Conservation (phyloP, 371 early-diverging fungal species). For the Zychaea mexicana region DNA sequence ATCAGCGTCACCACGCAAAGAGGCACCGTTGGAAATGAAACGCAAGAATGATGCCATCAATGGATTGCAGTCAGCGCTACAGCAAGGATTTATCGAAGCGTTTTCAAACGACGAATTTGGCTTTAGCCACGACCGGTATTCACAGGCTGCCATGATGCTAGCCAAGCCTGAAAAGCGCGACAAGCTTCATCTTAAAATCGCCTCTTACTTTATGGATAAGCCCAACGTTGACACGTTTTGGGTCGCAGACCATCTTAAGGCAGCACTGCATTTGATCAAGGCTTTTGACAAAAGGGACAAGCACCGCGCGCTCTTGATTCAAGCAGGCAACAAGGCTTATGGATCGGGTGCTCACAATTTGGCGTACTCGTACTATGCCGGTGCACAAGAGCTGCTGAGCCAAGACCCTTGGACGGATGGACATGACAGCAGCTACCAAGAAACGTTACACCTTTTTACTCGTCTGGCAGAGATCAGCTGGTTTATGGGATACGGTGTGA, state of each 20-base stretch:
- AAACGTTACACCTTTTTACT: slow-evolving; percentile 46
- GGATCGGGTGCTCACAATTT: slow-evolving; percentile 44
- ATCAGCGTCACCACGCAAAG: slow-evolving; percentile 19
- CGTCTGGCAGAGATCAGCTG: slow-evolving; percentile 47
- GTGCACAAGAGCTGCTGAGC: slow-evolving; percentile 31
- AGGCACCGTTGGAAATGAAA: slow-evolving; percentile 9
- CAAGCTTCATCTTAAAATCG: slow-evolving; percentile 38
- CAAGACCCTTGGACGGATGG: slow-evolving; percentile 45
- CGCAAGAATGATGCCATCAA: slow-evolving; percentile 39
- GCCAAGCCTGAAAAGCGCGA: slow-evolving; percentile 31
- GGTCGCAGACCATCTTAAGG: slow-evolving; percentile 75
- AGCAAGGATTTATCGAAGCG: slow-evolving; percentile 48
- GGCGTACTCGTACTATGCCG: slow-evolving; percentile 40
- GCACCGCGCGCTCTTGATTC: slow-evolving; percentile 33
- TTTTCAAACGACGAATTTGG: slow-evolving; percentile 43
- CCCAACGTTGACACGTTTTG: slow-evolving; percentile 41
- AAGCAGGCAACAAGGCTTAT: slow-evolving; percentile 48
- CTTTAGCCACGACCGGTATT: slow-evolving; percentile 49
- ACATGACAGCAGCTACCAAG: slow-evolving; percentile 34
- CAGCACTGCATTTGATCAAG: slow-evolving; percentile 81
- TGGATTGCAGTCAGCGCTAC: slow-evolving; percentile 46
- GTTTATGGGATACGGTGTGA: slow-evolving; percentile 38
- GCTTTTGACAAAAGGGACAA: slow-evolving; percentile 42
- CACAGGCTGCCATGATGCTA: slow-evolving; percentile 46
- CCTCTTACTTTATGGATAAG: slow-evolving; percentile 35